A percentile compares a stretch with the other conserved stretches of the same genome.
Evolutionary conservation across 176 grass and related monocot genomes (phyloP).

Genomic region (Raddia distichophylla): DNA sequence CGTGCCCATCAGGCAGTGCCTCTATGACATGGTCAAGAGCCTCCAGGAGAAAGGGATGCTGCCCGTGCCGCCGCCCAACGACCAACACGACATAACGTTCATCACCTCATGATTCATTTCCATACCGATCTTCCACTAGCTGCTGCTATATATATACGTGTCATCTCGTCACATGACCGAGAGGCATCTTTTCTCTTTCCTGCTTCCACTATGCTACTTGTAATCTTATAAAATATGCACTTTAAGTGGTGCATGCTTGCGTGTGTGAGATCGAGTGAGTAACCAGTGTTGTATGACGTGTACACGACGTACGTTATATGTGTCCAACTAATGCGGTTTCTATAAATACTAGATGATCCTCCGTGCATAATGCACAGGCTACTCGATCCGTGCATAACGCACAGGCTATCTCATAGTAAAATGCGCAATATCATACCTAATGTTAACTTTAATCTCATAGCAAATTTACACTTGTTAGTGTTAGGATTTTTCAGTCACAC

Average conservation of each 20-base stretch:
- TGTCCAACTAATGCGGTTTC: background rate
- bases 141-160: background rate
- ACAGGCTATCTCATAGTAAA: too few relatives aligned
- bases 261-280: background rate
- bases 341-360: too few relatives aligned
- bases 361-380: too few relatives aligned
- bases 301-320: background rate
- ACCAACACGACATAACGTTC: background rate
- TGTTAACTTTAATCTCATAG: too few relatives aligned
- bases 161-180: background rate
- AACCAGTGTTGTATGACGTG: constrained; percentile 38
- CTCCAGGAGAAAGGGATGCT: constrained; percentile 61
- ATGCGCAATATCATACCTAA: too few relatives aligned
- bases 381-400: too few relatives aligned
- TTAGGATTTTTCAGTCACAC: too few relatives aligned
- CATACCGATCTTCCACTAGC: too few relatives aligned
- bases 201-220: background rate
- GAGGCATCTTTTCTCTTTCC: background rate
- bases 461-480: too few relatives aligned
- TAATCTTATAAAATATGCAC: background rate
- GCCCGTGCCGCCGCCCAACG: constrained; percentile 31
- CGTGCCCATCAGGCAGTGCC: constrained; percentile 49
- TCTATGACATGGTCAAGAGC: constrained; percentile 53
- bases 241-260: constrained; percentile 20
- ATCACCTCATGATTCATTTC: background rate